These are phyloP conservation scores for Melastoma malabathricum DNA, from an alignment of 345 rosid genomes.

Conservation along the genomic window DNA sequence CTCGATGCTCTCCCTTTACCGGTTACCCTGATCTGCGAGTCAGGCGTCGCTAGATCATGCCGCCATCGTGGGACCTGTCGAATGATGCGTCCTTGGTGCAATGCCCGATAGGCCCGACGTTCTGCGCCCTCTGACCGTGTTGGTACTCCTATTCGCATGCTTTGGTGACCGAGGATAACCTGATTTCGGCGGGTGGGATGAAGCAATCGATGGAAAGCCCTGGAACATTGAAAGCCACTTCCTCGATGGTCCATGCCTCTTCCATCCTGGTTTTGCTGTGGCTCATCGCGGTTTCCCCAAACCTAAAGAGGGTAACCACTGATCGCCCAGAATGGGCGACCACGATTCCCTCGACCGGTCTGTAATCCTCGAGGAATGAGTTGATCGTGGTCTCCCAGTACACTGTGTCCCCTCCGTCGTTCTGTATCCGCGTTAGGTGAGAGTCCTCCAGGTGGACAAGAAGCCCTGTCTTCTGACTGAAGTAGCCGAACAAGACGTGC, in stretches of 20 bases:
- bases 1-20: too few relatives aligned
- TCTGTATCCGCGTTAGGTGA: slow-evolving; percentile 42
- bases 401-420: slow-evolving; percentile 18
- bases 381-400: slow-evolving; percentile 41
- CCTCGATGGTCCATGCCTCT: slow-evolving; percentile 17
- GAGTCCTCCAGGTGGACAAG: slow-evolving; percentile 81
- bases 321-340: slow-evolving; percentile 39
- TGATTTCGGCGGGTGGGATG: slow-evolving; percentile 15
- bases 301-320: slow-evolving; percentile 32
- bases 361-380: slow-evolving; percentile 33
- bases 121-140: too few relatives aligned
- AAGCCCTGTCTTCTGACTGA: slow-evolving; percentile 83
- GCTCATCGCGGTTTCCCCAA: slow-evolving; percentile 38
- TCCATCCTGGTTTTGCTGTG: slow-evolving; percentile 19
- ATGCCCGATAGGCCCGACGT: background rate
- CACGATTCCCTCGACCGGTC: slow-evolving; percentile 36
- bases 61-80: slow-evolving; percentile 2
- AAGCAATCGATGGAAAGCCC: slow-evolving; percentile 15
- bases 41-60: too few relatives aligned
- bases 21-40: too few relatives aligned
- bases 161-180: background rate
- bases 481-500: slow-evolving; percentile 87
- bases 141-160: background rate
- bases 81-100: slow-evolving; percentile 9
- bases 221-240: slow-evolving; percentile 12